A percentile compares a stretch with the other conserved stretches of the same genome.
Conservation (phyloP, 2,329 filamentous ascomycete species). For the Fusarium ramigenum region DNA sequence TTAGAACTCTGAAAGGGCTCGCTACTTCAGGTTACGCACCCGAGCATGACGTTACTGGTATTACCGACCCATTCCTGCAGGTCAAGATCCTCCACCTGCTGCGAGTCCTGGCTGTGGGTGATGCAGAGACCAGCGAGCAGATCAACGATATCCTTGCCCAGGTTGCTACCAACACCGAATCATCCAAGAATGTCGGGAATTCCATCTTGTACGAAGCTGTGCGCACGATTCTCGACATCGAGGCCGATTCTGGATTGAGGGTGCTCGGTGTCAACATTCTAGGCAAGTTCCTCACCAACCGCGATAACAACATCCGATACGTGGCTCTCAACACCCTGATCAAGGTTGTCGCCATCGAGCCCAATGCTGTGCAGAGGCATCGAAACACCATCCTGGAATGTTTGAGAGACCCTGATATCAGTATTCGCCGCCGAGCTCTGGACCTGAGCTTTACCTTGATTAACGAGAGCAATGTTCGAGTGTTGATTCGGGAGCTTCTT, state of each 20-base stretch:
- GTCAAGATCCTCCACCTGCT: slow-evolving; percentile 93
- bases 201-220: slow-evolving; percentile 98
- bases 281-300: slow-evolving; percentile 97
- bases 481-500: slow-evolving; percentile 90
- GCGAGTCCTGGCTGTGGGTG: slow-evolving; percentile 85
- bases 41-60: slow-evolving; percentile 97
- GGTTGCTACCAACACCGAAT: slow-evolving; percentile 97
- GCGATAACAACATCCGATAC: slow-evolving; percentile 99
- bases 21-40: slow-evolving; percentile 96
- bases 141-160: slow-evolving; percentile 99
- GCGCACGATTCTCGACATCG: slow-evolving; percentile 95
- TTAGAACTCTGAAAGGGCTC: slow-evolving; percentile 89
- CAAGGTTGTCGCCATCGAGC: slow-evolving; percentile 97
- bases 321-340: slow-evolving; percentile 97
- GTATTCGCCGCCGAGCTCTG: slow-evolving; percentile 92
- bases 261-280: slow-evolving; percentile 98
- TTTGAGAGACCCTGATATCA: slow-evolving; percentile 95
- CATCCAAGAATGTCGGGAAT: slow-evolving; percentile 98
- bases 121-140: slow-evolving; percentile 88
- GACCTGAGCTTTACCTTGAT: slow-evolving; percentile 98
- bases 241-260: slow-evolving; percentile 92
- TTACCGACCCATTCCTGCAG: slow-evolving; percentile 97
- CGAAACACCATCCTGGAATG: slow-evolving; percentile 98
- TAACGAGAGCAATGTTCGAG: slow-evolving; percentile 94
- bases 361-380: slow-evolving; percentile 96